Conservation (phyloP, 1,139 yeast genomes). For the Pichia sp. region DNA sequence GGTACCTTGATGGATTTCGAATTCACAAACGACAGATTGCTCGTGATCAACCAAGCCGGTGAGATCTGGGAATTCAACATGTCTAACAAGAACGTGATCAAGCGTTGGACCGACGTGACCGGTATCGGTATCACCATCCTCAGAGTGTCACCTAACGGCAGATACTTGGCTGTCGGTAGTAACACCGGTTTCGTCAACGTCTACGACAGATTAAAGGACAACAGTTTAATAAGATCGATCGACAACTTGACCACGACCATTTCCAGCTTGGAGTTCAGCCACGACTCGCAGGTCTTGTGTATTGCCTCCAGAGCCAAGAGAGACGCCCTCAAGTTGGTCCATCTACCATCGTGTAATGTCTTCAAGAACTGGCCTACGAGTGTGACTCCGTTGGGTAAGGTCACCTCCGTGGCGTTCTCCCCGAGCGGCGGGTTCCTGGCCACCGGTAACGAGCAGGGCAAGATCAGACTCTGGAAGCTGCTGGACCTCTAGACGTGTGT, state of each 20-base stretch:
- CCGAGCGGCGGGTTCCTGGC: conserved; percentile 83
- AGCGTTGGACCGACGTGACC: conserved; percentile 85
- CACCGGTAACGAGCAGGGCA: conserved; percentile 89
- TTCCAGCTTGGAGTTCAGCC: conserved; percentile 69
- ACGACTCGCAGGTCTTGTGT: conserved; percentile 87
- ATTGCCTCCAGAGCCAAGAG: conserved; percentile 83
- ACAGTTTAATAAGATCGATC: conserved; percentile 55
- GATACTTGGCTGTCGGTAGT: conserved; percentile 90
- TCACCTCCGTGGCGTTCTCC: conserved; percentile 78
- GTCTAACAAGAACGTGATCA: conserved; percentile 45
- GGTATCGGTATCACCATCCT: conserved; percentile 82
- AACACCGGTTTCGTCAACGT: conserved; percentile 88
- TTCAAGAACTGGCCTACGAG: conserved; percentile 97
- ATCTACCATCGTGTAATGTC: conserved; percentile 83
- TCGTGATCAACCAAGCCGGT: conserved; percentile 76
- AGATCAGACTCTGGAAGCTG: conserved; percentile 84
- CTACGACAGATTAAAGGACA: conserved; percentile 54
- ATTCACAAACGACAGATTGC: conserved; percentile 42
- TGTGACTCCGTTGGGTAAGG: conserved; percentile 93
- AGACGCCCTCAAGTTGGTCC: conserved; percentile 86
- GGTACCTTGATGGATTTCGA: conserved; percentile 82
- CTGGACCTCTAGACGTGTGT: conserved; percentile 40
- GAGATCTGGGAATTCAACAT: conserved; percentile 88
- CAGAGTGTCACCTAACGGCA: conserved; percentile 51
- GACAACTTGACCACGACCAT: conserved; percentile 84